Conservation (phyloP, 176 grass and related monocot species). For the Avena sativa region DNA sequence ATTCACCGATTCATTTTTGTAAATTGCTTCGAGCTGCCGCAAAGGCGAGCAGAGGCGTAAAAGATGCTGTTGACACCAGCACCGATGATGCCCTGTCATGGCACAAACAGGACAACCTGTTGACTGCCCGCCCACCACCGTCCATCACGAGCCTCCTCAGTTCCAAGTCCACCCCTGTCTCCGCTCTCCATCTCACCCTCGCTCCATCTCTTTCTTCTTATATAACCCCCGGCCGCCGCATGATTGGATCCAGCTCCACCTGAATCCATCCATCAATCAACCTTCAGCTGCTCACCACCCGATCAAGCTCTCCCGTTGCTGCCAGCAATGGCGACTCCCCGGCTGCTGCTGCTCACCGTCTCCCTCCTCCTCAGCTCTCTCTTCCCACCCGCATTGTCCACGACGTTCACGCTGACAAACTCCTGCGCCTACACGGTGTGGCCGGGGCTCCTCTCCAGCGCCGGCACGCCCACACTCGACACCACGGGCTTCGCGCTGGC, state of each 20-base stretch:
- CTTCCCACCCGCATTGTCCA: slow-evolving; percentile 22
- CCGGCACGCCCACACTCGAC: slow-evolving; percentile 50
- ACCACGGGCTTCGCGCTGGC: slow-evolving; percentile 67
- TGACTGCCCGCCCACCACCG: background rate
- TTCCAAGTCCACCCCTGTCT: background rate
- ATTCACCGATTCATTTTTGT: no score
- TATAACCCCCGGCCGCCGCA: background rate
- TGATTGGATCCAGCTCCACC: background rate
- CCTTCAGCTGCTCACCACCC: background rate
- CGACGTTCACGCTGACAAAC: slow-evolving; percentile 70
- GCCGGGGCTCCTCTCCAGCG: slow-evolving; percentile 64
- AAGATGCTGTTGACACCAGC: no score
- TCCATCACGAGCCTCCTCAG: slow-evolving; percentile 30
- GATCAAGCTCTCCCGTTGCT: background rate
- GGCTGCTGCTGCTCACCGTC: background rate
- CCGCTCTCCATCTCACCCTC: background rate
- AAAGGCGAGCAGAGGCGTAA: background rate
- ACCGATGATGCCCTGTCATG: background rate
- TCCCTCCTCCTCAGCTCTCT: background rate
- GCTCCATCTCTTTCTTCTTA: no score
- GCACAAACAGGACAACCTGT: background rate
- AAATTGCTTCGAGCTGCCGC: background rate
- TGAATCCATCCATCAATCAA: background rate
- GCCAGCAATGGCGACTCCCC: background rate
- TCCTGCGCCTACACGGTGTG: slow-evolving; percentile 72